Base-by-base conservation (phyloP, 2,329 filamentous ascomycete species). In the Colletotrichum sp. region DNA sequence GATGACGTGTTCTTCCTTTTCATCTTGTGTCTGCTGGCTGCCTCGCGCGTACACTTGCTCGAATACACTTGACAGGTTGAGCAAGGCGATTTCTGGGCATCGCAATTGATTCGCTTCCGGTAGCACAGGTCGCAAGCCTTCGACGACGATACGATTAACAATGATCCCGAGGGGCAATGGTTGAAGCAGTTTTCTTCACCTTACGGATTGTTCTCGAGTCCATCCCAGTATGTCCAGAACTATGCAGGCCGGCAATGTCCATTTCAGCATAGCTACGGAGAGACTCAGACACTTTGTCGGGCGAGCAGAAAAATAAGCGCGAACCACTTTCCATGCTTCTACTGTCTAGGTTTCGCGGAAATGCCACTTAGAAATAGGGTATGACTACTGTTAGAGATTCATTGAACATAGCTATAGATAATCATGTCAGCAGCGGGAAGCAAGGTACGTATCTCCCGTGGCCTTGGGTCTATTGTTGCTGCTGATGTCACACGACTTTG, bases 341-440 rank as follows among this genome's bases (percentile, higher is more conserved):
- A n/a, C 6, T 34, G 32, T 34, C 6, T 34, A 34, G 18, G 18
- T n/a, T 12, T 3, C 39, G 18, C 39, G 39, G 39, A 48, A 48
- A 5, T 5, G 39, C 9, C 2, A 5, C 43, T 13, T 48, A 48
- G 10, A 7, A 48, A 21, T 21, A 48, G 10, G 43, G 2, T 4
- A 48, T 48, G 2, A 21, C 2, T 13, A 13, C 43, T 21, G 43
- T 3, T n/a, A 48, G n/a, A 52, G 2, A 0, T 21, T 52, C 3
- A 13, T 13, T 21, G 6, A 52, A 7, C n/a, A 52, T 52, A 0
- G 4, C n/a, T 21, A 3, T 1, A n/a, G 6, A 21, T 21, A 13
- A 52, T 21, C 3, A 52, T 21, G n/a, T 21, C 43, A 52, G 43
- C 43, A 21, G 43, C 1, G 4, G 43, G 7, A 13, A 12, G n/a